These are phyloP conservation scores for Fusarium sp. DNA, from an alignment of 2,329 filamentous ascomycete species.

Conservation along the genomic window DNA sequence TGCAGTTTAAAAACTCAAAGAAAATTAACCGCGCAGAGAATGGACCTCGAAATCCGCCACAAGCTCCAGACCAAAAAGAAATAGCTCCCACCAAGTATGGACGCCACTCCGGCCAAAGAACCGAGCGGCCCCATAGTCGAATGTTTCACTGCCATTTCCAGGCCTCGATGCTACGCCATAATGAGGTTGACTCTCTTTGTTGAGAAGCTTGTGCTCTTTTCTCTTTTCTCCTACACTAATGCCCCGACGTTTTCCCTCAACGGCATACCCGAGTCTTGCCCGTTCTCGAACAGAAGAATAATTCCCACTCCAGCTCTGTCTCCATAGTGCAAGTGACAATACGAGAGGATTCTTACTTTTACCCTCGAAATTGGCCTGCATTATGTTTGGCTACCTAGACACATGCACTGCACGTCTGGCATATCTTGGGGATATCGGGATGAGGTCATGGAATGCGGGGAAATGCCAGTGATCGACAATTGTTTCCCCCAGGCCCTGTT, in stretches of 20 bases:
- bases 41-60: slow-evolving; percentile 26
- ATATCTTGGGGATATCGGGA: slow-evolving; percentile 41
- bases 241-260: slow-evolving; percentile 32
- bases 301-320: too few species aligned
- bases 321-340: too few species aligned
- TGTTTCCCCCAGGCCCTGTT: slow-evolving; percentile 11
- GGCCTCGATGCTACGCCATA: slow-evolving; percentile 28
- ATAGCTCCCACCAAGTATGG: slow-evolving; percentile 17
- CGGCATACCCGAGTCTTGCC: slow-evolving; percentile 24
- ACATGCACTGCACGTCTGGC: slow-evolving; percentile 29
- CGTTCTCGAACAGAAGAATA: neutral
- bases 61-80: slow-evolving; percentile 21
- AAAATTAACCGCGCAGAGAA: slow-evolving; percentile 38
- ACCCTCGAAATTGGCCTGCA: slow-evolving; percentile 14
- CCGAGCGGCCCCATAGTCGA: slow-evolving; percentile 31
- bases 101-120: slow-evolving; percentile 31
- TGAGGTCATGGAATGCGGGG: slow-evolving; percentile 50
- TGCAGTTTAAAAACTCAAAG: slow-evolving; percentile 28
- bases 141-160: slow-evolving; percentile 37
- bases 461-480: slow-evolving; percentile 39
- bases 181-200: slow-evolving; percentile 28
- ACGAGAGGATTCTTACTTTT: neutral
- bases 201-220: slow-evolving; percentile 27
- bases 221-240: slow-evolving; percentile 9
- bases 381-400: slow-evolving; percentile 38